Base-by-base conservation (phyloP, 192 early-diverging fungal species). In the Umbelopsis ramanniana region DNA sequence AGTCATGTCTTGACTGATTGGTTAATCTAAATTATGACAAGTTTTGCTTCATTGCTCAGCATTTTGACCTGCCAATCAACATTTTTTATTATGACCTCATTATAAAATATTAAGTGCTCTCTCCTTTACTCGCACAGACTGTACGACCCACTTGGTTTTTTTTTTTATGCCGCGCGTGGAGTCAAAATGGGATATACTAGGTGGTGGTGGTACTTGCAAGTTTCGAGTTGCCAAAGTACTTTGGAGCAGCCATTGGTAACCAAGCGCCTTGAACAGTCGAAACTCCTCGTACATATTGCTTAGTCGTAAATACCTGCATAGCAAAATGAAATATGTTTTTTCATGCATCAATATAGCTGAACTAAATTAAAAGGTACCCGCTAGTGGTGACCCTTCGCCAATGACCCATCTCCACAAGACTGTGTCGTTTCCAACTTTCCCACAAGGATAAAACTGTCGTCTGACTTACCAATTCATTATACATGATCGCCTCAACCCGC, bases 251-350 rank as follows among this genome's bases (percentile, higher is more conserved):
- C 71, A 90, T 85, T 0, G 88, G 76, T 46, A 98, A 78, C 96
- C 98, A 99, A 21, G 81, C 70, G 40, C 92, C 86, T 71, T 97
- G 91, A 6, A 95, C 88, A 0, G 89, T 85, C 22, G 92, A 93
- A 0, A 94, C 91, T 45, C 92, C 89, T 17, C 96, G 87, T 54
- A 97, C 90, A 81, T 97, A 97, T 66, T 95, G 87, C 57, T 89
- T 91, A 24, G 93, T 92, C 0, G 98, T 99, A 47, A 93, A 92
- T 8, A 94, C 82, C 86, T 87, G 54, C 21, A 37, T n/a, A n/a
- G n/a, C n/a, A n/a, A n/a, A n/a, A 70, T 26, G 33, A 63, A 47
- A 33, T 11, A 15, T 24, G 45, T 23, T 14, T 57, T 66, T 37
- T 23, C 53, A 21, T 45, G 48, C 48, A 17, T 17, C 15, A 50